A percentile compares a stretch with the other conserved stretches of the same genome.
These are phyloP conservation scores for Paxillus involutus DNA, from an alignment of 768 basidiomycete species.

Conservation along the genomic window DNA sequence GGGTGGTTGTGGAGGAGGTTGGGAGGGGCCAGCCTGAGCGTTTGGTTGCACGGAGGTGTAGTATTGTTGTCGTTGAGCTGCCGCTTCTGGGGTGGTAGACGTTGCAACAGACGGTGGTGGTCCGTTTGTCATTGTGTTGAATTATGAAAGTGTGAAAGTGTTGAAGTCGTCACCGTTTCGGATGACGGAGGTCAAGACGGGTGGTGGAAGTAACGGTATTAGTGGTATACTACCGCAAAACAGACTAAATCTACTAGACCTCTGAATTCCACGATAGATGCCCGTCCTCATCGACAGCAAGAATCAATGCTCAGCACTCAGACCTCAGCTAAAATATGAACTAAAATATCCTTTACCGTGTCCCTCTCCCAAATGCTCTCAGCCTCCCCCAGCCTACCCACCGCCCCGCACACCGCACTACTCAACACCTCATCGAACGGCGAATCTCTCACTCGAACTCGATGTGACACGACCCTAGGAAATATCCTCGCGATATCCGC, in stretches of 20 bases:
- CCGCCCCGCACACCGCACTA: slow-evolving; percentile 60
- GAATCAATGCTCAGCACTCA: slow-evolving; percentile 15
- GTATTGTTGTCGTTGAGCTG: slow-evolving; percentile 8
- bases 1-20: slow-evolving; percentile 13
- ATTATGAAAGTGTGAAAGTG: background rate
- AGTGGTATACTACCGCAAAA: background rate
- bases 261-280: no score
- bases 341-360: slow-evolving; percentile 68
- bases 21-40: slow-evolving; percentile 15
- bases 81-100: slow-evolving; percentile 8
- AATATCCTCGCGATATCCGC: slow-evolving; percentile 74
- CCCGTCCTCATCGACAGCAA: background rate
- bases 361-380: slow-evolving; percentile 37
- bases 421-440: slow-evolving; percentile 70
- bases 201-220: slow-evolving; percentile 3
- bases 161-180: background rate
- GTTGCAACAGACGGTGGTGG: slow-evolving; percentile 30
- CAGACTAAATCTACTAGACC: background rate
- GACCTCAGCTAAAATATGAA: slow-evolving; percentile 55
- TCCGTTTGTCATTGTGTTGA: slow-evolving; percentile 36
- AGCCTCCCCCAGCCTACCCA: slow-evolving; percentile 19
- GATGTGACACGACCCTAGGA: slow-evolving; percentile 73
- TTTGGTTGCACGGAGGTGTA: slow-evolving; percentile 13
- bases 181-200: background rate
- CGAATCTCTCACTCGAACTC: slow-evolving; percentile 66